Percentiles rank a stretch among this genome's conserved stretches.
phyloP scores from a whole-genome alignment of 73 alveolate species.

The Symbiodinium natans region DNA sequence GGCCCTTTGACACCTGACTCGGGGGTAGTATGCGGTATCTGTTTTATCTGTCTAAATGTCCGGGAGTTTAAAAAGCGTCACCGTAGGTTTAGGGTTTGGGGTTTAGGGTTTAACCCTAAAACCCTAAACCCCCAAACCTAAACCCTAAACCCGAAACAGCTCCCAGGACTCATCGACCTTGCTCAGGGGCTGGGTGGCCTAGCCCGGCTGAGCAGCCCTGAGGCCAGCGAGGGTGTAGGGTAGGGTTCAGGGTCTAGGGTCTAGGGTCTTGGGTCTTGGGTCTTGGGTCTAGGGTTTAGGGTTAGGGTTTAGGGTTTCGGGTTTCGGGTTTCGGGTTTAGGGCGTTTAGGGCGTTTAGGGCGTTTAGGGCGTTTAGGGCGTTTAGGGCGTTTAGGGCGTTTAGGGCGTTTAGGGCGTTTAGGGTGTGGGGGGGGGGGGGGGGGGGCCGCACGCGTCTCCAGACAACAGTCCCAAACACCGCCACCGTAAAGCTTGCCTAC shows the following conservation, averaged over 20 bases:
- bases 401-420: too few relatives aligned
- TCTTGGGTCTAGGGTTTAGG: background rate
- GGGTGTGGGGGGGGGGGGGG: background rate
- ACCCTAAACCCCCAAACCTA: background rate
- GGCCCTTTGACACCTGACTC: too few relatives aligned
- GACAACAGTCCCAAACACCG: too few relatives aligned
- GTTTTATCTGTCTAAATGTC: too few relatives aligned
- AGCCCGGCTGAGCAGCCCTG: slow-evolving; percentile 15
- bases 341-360: background rate
- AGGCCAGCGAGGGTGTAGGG: background rate
- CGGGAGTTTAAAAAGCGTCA: too few relatives aligned
- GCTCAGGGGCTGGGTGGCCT: slow-evolving; percentile 62
- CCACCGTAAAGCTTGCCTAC: too few relatives aligned
- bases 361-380: too few relatives aligned
- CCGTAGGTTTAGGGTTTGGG: too few relatives aligned
- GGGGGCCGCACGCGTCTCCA: too few relatives aligned
- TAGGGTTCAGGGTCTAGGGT: background rate
- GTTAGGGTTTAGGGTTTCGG: background rate
- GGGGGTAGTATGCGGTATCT: too few relatives aligned
- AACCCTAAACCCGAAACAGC: too few relatives aligned
- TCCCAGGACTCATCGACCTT: slow-evolving; percentile 45
- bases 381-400: background rate
- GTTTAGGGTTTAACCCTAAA: background rate
- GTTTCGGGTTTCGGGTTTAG: background rate
- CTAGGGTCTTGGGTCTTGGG: background rate